Conservation (phyloP, 2,329 filamentous ascomycete genomes). For the Talaromyces albobiverticillius region DNA sequence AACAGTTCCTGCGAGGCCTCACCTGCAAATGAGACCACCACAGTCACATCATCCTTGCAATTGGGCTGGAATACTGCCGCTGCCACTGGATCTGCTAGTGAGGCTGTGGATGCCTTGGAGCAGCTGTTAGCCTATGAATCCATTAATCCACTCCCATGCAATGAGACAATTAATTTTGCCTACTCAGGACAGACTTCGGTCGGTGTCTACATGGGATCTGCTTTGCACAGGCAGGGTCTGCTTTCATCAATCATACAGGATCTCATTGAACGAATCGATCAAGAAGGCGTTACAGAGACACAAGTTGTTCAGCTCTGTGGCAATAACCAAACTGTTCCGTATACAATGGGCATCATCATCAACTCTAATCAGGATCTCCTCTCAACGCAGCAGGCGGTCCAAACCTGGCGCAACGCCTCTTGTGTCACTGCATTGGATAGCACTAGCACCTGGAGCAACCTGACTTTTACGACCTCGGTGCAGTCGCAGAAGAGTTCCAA, state of each 20-base stretch:
- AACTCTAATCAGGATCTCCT: neutral
- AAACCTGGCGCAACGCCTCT: neutral
- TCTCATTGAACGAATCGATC: neutral
- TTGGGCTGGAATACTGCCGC: neutral
- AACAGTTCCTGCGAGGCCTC: neutral
- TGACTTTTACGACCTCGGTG: neutral
- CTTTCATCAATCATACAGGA: neutral
- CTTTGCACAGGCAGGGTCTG: neutral
- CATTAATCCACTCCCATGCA: neutral
- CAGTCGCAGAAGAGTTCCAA: neutral
- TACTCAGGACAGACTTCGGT: neutral
- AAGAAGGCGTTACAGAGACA: neutral
- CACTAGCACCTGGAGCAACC: neutral
- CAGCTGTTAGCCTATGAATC: neutral
- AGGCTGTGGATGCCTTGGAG: neutral
- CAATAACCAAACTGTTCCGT: neutral
- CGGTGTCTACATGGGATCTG: neutral
- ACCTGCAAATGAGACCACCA: neutral
- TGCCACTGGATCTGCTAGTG: neutral
- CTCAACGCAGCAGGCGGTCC: neutral
- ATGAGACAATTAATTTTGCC: neutral
- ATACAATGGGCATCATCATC: neutral
- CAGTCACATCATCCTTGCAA: neutral
- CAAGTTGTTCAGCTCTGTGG: constrained; percentile 1
- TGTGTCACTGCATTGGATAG: neutral